A percentile compares a stretch with the other conserved stretches of the same genome.
Conservation (phyloP, 2,329 filamentous ascomycete species). For the Hymenoscyphus albidus region DNA sequence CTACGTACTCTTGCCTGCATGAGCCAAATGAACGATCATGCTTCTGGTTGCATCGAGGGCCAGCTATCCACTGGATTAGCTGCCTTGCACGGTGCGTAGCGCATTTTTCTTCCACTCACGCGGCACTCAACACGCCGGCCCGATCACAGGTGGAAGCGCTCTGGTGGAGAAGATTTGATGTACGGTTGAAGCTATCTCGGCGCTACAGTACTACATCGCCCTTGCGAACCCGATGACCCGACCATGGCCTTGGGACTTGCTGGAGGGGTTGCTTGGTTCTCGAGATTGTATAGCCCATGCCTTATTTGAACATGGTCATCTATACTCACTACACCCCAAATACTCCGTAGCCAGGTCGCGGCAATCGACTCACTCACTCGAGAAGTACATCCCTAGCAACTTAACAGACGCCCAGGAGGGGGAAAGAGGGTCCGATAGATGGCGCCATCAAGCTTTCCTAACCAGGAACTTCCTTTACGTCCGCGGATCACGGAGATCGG, state of each 20-base stretch:
- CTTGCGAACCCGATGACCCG: not conserved
- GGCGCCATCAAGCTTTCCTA: not conserved
- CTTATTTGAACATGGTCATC: not conserved
- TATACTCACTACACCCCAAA: not conserved
- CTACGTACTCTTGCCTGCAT: not conserved
- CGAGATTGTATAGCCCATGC: not conserved
- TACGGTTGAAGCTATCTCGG: not conserved
- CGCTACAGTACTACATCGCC: not conserved
- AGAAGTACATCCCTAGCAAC: not conserved
- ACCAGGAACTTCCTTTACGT: not conserved
- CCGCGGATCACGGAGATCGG: not conserved
- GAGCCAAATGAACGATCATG: not conserved
- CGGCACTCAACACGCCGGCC: not conserved
- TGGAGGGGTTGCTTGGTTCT: not conserved
- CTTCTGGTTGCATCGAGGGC: not conserved
- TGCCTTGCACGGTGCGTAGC: not conserved
- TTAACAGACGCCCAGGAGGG: not conserved
- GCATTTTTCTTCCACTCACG: not conserved
- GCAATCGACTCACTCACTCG: not conserved
- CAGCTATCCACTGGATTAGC: slow-evolving; percentile 9
- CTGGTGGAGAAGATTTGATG: not conserved
- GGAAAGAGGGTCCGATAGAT: not conserved
- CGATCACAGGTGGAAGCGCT: not conserved
- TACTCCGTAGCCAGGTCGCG: not conserved
- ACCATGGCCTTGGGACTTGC: not conserved